Conservation (phyloP, 257 asterid genomes). For the Solanum bulbocastanum region DNA sequence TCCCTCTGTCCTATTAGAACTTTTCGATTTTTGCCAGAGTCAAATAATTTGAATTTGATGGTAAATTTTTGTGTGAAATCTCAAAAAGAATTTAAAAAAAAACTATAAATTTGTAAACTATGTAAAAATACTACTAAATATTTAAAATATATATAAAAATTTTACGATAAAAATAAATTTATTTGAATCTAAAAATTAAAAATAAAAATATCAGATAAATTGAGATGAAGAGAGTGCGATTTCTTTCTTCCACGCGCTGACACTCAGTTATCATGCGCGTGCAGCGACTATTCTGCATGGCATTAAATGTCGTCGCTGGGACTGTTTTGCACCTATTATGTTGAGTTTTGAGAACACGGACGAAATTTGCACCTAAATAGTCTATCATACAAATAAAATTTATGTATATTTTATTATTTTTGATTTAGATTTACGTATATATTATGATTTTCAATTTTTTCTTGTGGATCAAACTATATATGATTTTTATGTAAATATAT, state of each 20-base stretch:
- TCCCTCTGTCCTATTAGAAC: not conserved
- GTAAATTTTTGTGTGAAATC: fast-evolving
- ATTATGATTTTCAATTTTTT: not conserved
- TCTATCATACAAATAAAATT: no score
- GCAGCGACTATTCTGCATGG: not conserved
- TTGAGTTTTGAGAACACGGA: not conserved
- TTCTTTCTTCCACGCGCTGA: not conserved
- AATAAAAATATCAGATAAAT: no score
- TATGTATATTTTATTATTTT: no score
- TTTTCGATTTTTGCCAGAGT: no score
- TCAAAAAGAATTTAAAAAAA: no score
- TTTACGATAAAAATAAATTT: fast-evolving
- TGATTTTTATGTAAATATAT: not conserved
- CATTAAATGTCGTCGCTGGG: not conserved
- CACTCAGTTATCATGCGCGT: not conserved
- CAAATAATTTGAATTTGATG: no score
- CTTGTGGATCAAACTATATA: not conserved
- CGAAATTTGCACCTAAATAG: not conserved
- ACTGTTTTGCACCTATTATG: not conserved
- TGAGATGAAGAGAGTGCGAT: no score
- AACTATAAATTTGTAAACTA: no score
- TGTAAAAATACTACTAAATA: no score
- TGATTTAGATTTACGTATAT: no score
- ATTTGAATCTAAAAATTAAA: no score
- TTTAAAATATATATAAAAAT: no score